phyloP scores from a whole-genome alignment of 768 basidiomycete genomes.

The Tubosaeta brunneosetosa region DNA sequence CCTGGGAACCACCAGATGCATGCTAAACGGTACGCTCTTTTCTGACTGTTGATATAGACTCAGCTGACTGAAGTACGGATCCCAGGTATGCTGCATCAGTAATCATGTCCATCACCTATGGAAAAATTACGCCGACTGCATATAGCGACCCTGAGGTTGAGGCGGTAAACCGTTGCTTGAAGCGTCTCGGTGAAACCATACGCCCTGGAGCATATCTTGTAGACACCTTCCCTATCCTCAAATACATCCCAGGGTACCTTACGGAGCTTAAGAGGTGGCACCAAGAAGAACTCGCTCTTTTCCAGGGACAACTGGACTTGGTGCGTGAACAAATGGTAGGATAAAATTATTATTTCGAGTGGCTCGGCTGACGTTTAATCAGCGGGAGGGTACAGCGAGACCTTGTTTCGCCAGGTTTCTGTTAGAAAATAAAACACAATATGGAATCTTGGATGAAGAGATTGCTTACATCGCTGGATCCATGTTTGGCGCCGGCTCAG shows the following conservation, averaged over 20 bases:
- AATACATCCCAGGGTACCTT: constrained; percentile 34
- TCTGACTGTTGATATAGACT: too few relatives aligned
- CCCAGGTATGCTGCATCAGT: constrained; percentile 37
- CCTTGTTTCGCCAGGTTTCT: constrained; percentile 35
- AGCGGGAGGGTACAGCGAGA: constrained; percentile 23
- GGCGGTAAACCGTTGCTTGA: constrained; percentile 23
- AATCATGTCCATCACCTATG: constrained; percentile 37
- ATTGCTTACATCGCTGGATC: constrained; percentile 37
- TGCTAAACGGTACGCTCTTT: constrained; percentile 23
- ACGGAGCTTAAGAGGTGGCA: constrained; percentile 52
- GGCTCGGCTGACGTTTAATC: not conserved
- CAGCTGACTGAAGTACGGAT: not conserved
- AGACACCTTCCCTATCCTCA: constrained; percentile 21
- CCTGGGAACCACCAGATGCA: constrained; percentile 33
- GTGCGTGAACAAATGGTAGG: constrained; percentile 29
- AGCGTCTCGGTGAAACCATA: constrained; percentile 26
- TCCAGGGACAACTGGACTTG: constrained; percentile 25
- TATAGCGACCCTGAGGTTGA: constrained; percentile 34
- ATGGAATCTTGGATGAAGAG: constrained; percentile 32
- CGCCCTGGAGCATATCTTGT: constrained; percentile 25
- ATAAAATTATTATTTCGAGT: not conserved
- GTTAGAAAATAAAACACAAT: constrained; percentile 32
- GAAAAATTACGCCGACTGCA: constrained; percentile 35
- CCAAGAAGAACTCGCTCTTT: constrained; percentile 34
- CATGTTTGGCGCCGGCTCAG: constrained; percentile 41